phyloP scores from a whole-genome alignment of 208 protist genomes.

The Leishmania tropica region DNA sequence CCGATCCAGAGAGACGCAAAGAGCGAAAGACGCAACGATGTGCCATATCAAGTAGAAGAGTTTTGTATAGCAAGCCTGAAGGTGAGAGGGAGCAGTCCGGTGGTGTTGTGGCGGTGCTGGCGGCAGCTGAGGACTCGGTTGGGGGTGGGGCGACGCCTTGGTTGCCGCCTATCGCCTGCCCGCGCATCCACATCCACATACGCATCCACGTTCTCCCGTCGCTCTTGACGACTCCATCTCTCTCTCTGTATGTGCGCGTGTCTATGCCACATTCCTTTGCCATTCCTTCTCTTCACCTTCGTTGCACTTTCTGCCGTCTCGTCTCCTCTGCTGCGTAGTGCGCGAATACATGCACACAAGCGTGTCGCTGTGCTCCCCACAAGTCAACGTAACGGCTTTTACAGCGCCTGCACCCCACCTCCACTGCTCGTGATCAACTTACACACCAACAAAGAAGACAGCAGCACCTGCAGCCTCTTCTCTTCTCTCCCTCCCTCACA shows the following conservation, averaged over 20 bases:
- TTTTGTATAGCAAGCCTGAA: background rate
- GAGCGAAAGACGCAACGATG: background rate
- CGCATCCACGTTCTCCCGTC: background rate
- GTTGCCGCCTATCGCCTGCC: background rate
- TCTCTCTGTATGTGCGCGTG: background rate
- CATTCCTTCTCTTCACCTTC: background rate
- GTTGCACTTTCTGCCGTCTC: background rate
- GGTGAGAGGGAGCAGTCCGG: background rate
- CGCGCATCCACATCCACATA: background rate
- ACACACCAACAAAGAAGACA: too few relatives aligned
- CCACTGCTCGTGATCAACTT: background rate
- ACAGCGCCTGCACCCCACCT: background rate
- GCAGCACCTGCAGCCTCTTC: too few relatives aligned
- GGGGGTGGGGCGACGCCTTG: background rate
- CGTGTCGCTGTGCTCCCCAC: background rate
- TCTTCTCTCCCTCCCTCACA: background rate
- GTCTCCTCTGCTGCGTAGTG: background rate
- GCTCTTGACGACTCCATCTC: background rate
- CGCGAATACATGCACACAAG: background rate
- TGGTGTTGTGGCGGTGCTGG: background rate
- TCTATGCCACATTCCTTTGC: background rate
- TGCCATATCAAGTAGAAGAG: background rate
- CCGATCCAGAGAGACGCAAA: background rate
- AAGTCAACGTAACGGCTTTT: too few relatives aligned
- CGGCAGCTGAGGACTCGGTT: background rate